These are phyloP conservation scores for Mortierella sp. DNA, from an alignment of 371 early-diverging fungal genomes.

Conservation along the genomic window DNA sequence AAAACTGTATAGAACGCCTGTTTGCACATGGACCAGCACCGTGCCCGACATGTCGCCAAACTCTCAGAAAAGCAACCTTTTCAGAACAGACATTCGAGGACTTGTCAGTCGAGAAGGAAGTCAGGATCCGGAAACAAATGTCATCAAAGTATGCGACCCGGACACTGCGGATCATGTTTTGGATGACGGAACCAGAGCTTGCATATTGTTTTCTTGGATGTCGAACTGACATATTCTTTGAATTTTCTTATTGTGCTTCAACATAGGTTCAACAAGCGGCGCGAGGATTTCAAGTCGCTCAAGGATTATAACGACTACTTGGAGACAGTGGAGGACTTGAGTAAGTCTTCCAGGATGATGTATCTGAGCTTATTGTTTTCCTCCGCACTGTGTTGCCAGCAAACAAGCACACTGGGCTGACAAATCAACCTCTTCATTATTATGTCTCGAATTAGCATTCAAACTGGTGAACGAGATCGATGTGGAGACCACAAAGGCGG, in stretches of 20 bases:
- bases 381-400: neutral
- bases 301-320: slow-evolving; percentile 91
- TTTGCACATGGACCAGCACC: slow-evolving; percentile 92
- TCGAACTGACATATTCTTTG: neutral
- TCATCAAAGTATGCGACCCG: slow-evolving; percentile 74
- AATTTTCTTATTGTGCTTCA: neutral
- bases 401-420: neutral
- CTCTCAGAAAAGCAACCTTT: slow-evolving; percentile 89
- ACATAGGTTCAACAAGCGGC: slow-evolving; percentile 88
- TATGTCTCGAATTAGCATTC: slow-evolving; percentile 67
- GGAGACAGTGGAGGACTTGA: slow-evolving; percentile 93
- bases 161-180: neutral
- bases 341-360: slow-evolving; percentile 61
- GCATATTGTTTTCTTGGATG: neutral
- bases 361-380: neutral
- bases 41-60: slow-evolving; percentile 92
- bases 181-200: too few species aligned
- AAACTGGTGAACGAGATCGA: slow-evolving; percentile 91
- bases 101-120: slow-evolving; percentile 95
- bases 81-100: slow-evolving; percentile 95
- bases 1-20: slow-evolving; percentile 89
- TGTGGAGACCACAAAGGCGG: slow-evolving; percentile 86
- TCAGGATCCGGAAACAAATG: slow-evolving; percentile 88
- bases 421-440: neutral
- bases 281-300: slow-evolving; percentile 89